Percentiles rank a stretch among this genome's conserved stretches.
Conservation (phyloP, 371 early-diverging fungal genomes). For the Mortierella sp. region DNA sequence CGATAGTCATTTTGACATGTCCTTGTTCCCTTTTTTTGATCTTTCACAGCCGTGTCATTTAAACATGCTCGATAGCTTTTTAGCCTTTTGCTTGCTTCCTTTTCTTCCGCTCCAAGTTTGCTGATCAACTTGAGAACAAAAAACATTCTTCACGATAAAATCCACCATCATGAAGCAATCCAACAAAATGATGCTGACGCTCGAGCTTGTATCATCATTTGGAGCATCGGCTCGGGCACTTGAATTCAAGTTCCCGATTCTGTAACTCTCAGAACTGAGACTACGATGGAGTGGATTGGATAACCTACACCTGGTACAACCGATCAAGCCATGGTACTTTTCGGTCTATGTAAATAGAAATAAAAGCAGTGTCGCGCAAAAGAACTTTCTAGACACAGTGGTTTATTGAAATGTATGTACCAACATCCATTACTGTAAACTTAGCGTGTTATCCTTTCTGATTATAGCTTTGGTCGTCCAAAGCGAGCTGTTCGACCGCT, state of each 20-base stretch:
- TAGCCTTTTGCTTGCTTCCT: background rate
- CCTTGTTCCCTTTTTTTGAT: no score
- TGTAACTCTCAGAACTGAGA: conserved; percentile 20
- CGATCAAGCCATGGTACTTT: conserved; percentile 32
- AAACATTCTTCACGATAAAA: no score
- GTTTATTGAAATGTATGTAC: no score
- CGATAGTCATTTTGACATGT: no score
- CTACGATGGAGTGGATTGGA: conserved; percentile 43
- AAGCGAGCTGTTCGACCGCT: no score
- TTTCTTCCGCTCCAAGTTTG: background rate
- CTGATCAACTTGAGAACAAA: no score
- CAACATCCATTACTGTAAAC: no score
- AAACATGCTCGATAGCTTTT: no score
- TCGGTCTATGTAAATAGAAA: conserved; percentile 14
- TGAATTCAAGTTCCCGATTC: conserved; percentile 23
- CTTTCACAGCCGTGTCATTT: no score
- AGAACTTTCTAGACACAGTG: no score
- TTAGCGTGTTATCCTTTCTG: no score
- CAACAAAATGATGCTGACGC: background rate
- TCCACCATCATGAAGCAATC: background rate
- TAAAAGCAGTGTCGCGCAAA: background rate
- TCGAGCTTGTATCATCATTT: background rate
- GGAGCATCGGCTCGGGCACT: background rate
- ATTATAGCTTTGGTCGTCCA: no score
- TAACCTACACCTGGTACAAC: conserved; percentile 25